Evolutionary conservation across 1,284 basidiomycete species (phyloP).

Genomic region (Rhodotorula sp.): DNA sequence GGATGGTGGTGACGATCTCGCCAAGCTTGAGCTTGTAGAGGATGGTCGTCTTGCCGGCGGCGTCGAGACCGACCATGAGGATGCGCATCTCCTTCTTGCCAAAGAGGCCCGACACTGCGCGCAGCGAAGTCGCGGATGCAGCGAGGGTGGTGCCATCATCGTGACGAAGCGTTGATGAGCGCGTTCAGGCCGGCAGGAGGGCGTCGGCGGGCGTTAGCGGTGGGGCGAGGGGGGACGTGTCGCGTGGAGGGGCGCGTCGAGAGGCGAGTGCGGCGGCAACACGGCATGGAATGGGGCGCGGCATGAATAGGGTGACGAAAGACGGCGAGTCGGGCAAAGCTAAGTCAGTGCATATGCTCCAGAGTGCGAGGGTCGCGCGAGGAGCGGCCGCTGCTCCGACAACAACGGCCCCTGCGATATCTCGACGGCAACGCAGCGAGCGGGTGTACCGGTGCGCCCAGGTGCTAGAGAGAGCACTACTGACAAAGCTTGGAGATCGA

Average conservation of each 20-base stretch:
- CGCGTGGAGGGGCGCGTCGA: slow-evolving; percentile 7
- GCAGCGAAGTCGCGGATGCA: neutral
- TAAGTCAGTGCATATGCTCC: neutral
- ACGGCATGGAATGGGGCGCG: neutral
- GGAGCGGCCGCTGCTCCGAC: neutral
- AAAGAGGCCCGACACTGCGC: slow-evolving; percentile 61
- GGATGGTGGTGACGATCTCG: slow-evolving; percentile 99
- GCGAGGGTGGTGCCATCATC: no score
- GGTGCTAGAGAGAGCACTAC: no score
- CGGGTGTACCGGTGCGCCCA: neutral
- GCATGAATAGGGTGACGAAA: neutral
- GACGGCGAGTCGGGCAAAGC: neutral
- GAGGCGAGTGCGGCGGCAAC: neutral
- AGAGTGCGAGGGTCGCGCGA: neutral
- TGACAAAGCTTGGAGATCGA: slow-evolving; percentile 38
- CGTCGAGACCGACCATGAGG: slow-evolving; percentile 84
- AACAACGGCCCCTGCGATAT: neutral
- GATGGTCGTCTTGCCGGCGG: slow-evolving; percentile 68
- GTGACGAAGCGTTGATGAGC: no score
- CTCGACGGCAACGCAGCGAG: neutral
- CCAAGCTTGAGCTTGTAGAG: slow-evolving; percentile 99
- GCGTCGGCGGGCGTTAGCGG: neutral
- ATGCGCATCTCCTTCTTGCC: slow-evolving; percentile 99
- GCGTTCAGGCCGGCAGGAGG: neutral
- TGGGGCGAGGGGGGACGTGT: slow-evolving; percentile 10